Conservation (phyloP, 2,329 filamentous ascomycete genomes). For the Graphilbum fragrans region DNA sequence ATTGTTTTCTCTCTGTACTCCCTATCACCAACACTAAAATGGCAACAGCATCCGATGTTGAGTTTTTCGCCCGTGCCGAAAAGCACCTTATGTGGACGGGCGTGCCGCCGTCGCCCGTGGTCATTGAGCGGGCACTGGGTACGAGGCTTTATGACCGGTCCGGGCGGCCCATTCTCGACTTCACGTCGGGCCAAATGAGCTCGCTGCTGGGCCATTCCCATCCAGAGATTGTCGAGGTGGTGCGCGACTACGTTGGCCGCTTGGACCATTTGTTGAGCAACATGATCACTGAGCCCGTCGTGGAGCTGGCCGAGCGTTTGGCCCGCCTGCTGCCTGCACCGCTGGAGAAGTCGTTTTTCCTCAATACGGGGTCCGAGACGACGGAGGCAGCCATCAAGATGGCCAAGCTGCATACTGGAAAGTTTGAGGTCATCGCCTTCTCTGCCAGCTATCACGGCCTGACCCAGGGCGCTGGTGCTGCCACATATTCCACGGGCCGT, state of each 20-base stretch:
- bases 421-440: slow-evolving; percentile 51
- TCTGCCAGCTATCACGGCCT: slow-evolving; percentile 49
- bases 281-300: slow-evolving; percentile 43
- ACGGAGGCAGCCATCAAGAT: slow-evolving; percentile 26
- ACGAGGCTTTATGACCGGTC: slow-evolving; percentile 30
- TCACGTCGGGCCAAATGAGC: slow-evolving; percentile 48
- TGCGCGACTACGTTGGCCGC: slow-evolving; percentile 29
- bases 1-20: no score
- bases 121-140: slow-evolving; percentile 32
- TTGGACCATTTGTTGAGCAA: slow-evolving; percentile 46
- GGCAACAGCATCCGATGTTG: no score
- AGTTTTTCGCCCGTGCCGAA: no score
- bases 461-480: slow-evolving; percentile 36
- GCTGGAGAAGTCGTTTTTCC: slow-evolving; percentile 41
- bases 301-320: slow-evolving; percentile 37
- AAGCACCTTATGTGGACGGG: slow-evolving; percentile 30
- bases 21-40: no score
- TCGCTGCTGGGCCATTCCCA: slow-evolving; percentile 44
- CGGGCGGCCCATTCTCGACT: slow-evolving; percentile 38
- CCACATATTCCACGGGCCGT: slow-evolving; percentile 41
- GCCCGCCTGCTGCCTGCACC: slow-evolving; percentile 29
- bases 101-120: slow-evolving; percentile 18
- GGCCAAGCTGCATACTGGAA: slow-evolving; percentile 50
- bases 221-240: slow-evolving; percentile 41
- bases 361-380: slow-evolving; percentile 19